Percentiles rank a stretch among this genome's conserved stretches.
Conservation (phyloP, 1,139 yeast species). For the Yamadazyma diospyri region DNA sequence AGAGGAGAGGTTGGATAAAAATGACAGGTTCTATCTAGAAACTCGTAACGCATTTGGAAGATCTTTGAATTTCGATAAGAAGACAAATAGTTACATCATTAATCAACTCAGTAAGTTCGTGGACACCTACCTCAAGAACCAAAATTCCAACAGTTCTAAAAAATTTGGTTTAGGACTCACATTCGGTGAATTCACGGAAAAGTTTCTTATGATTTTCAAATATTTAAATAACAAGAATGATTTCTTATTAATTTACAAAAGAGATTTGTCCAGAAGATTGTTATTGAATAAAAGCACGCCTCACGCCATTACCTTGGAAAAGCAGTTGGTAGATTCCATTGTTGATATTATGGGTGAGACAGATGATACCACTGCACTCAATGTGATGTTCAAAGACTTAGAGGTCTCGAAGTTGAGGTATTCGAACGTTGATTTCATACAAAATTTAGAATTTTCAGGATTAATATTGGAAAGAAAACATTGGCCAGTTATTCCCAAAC, state of each 20-base stretch:
- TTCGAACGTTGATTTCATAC: constrained; percentile 11
- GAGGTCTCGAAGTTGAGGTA: constrained; percentile 18
- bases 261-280: constrained; percentile 36
- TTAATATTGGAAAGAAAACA: constrained; percentile 31
- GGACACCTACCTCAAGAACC: constrained; percentile 26
- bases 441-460: constrained; percentile 28
- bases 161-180: constrained; percentile 5
- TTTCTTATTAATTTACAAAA: constrained; percentile 30
- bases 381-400: constrained; percentile 35
- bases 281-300: constrained; percentile 22
- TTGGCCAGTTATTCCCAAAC: constrained; percentile 44
- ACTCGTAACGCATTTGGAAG: constrained; percentile 25
- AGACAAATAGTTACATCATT: constrained; percentile 19
- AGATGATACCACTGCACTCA: constrained; percentile 29
- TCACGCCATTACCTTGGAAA: constrained; percentile 21
- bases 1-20: constrained; percentile 10
- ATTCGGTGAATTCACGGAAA: constrained; percentile 19
- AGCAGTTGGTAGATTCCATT: constrained; percentile 23
- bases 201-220: constrained; percentile 28
- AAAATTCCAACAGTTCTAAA: neutral
- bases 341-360: constrained; percentile 30
- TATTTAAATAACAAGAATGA: constrained; percentile 34
- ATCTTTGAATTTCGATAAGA: constrained; percentile 19
- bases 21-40: constrained; percentile 26
- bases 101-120: constrained; percentile 32